A percentile compares a stretch with the other conserved stretches of the same genome.
Evolutionary conservation across 2,329 filamentous ascomycete genomes (phyloP).

Genomic region (Tolypocladium ovalisporum): DNA sequence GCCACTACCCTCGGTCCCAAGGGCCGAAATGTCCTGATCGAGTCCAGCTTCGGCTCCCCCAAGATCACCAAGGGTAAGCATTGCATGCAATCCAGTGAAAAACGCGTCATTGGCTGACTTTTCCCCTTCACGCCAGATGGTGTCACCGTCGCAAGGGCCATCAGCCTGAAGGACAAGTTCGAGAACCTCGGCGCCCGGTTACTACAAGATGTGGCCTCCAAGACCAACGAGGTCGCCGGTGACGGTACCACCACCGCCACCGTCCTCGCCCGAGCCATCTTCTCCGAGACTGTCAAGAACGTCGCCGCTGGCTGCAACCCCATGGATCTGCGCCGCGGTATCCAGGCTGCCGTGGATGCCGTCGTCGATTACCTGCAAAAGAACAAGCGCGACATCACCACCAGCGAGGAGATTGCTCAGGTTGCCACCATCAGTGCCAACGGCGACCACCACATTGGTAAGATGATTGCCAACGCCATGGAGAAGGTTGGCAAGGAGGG

Average conservation of each 20-base stretch:
- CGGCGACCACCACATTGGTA: constrained; percentile 88
- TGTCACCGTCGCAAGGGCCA: constrained; percentile 82
- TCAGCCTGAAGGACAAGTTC: constrained; percentile 95
- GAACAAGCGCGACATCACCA: constrained; percentile 98
- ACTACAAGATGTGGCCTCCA: constrained; percentile 94
- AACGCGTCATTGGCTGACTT: background rate
- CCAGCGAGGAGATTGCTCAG: constrained; percentile 92
- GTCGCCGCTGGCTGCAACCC: constrained; percentile 99
- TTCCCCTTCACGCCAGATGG: constrained; percentile 45
- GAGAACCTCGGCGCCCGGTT: constrained; percentile 97
- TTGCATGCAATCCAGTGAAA: background rate
- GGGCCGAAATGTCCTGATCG: constrained; percentile 95
- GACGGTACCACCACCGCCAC: constrained; percentile 98
- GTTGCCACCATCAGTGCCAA: constrained; percentile 98
- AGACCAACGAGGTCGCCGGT: constrained; percentile 98
- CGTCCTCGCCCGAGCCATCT: constrained; percentile 93
- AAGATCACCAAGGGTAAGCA: constrained; percentile 96
- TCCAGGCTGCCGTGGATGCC: constrained; percentile 89
- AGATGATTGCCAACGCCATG: constrained; percentile 96
- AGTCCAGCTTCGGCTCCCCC: constrained; percentile 95
- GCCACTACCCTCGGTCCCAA: constrained; percentile 95
- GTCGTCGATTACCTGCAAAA: constrained; percentile 89
- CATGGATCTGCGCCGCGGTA: constrained; percentile 96
- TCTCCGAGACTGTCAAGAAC: constrained; percentile 99
- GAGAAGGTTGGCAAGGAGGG: constrained; percentile 99